Evolutionary conservation across 306 rosid genomes (phyloP).

Genomic region (Cyamopsis tetragonoloba): DNA sequence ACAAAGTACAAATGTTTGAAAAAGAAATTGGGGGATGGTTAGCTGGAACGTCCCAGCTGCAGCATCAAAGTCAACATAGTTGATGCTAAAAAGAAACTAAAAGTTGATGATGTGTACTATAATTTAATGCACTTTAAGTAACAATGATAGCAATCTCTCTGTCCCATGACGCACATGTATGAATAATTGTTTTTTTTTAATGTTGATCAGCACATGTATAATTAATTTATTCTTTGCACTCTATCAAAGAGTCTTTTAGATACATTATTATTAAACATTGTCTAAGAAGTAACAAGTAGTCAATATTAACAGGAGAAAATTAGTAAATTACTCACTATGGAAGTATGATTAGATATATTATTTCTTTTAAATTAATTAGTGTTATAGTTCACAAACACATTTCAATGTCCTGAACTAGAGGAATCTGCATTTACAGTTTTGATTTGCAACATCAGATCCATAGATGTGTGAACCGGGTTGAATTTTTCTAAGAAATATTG

Average conservation of each 20-base stretch:
- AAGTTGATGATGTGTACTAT: background rate
- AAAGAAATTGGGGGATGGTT: background rate
- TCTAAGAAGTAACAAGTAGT: too few relatives aligned
- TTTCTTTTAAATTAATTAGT: background rate
- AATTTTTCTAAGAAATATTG: background rate
- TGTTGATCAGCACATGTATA: too few relatives aligned
- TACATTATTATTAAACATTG: too few relatives aligned
- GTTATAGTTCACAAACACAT: background rate
- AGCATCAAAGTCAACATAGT: slow-evolving; percentile 5
- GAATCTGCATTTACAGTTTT: background rate
- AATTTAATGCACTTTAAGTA: background rate
- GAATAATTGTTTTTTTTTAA: too few relatives aligned
- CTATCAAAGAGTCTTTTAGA: background rate
- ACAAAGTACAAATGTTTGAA: background rate
- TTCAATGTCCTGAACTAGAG: background rate
- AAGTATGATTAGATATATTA: background rate
- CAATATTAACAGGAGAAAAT: slow-evolving; percentile 3
- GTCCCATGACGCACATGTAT: slow-evolving; percentile 30
- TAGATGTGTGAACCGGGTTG: background rate
- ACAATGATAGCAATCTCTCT: background rate
- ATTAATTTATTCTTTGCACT: slow-evolving; percentile 13
- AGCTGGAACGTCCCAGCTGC: background rate
- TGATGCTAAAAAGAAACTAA: background rate
- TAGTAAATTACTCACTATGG: background rate
- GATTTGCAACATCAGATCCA: background rate